Conservation (phyloP, 176 grass and related monocot species). For the Typha latifolia region DNA sequence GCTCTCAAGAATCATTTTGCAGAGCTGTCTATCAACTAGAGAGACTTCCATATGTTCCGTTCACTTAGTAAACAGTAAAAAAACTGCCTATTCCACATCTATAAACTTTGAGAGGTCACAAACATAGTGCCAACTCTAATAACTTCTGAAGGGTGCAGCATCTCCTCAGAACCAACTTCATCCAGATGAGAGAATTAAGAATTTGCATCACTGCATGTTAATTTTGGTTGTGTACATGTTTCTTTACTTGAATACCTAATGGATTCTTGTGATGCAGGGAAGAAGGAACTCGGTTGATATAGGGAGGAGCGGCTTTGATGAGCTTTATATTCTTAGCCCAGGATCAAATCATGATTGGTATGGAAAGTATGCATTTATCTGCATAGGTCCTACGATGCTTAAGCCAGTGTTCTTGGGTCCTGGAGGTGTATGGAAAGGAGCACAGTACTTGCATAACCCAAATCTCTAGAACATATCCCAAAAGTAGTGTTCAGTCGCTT, state of each 20-base stretch:
- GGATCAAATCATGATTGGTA: conserved; percentile 72
- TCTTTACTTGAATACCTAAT: neutral
- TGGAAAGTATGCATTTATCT: conserved; percentile 64
- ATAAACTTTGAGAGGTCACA: no score
- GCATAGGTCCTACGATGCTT: conserved; percentile 44
- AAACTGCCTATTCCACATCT: no score
- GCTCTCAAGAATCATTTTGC: neutral
- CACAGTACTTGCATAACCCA: conserved; percentile 53
- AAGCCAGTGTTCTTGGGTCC: conserved; percentile 35
- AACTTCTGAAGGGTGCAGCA: no score
- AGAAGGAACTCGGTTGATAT: conserved; percentile 63
- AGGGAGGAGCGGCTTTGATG: conserved; percentile 62
- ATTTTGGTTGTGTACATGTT: no score
- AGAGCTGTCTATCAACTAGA: no score
- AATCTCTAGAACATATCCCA: conserved; percentile 27
- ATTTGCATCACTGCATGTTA: no score
- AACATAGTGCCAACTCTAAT: no score
- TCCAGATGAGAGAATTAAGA: no score
- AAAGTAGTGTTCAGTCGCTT: neutral
- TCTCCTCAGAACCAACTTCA: no score
- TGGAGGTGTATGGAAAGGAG: conserved; percentile 47
- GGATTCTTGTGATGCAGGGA: conserved; percentile 35
- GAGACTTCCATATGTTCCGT: no score
- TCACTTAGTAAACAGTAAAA: no score
- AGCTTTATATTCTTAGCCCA: conserved; percentile 63